phyloP scores from a whole-genome alignment of 306 rosid species.

The Malus asiatica region DNA sequence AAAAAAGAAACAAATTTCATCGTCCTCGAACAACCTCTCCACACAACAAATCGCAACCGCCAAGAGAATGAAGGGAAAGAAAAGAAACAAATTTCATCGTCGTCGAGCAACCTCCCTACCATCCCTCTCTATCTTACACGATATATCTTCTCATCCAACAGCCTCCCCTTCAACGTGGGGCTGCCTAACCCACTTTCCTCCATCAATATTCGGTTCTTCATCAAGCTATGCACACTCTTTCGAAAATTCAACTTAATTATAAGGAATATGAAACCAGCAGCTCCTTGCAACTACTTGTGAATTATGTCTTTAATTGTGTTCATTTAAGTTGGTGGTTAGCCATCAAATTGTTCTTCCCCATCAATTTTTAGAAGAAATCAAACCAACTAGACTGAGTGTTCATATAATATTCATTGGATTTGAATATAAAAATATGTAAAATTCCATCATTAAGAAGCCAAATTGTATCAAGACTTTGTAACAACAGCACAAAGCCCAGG shows the following conservation, averaged over 20 bases:
- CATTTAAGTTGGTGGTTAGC: not conserved
- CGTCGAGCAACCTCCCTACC: no score
- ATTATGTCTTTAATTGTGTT: not conserved
- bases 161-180: no score
- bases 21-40: no score
- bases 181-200: not conserved
- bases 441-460: not conserved
- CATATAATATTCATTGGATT: not conserved
- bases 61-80: no score
- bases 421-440: no score
- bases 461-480: no score
- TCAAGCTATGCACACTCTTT: not conserved
- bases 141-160: no score
- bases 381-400: not conserved
- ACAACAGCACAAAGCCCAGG: not conserved
- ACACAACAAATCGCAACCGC: no score
- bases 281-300: not conserved
- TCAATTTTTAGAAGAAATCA: not conserved
- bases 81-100: no score
- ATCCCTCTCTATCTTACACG: no score
- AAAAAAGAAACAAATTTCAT: no score
- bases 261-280: not conserved
- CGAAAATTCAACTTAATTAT: not conserved
- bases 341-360: not conserved
- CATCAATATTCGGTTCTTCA: not conserved